Conservation (phyloP, 345 rosid species). For the Nephelium lappaceum region DNA sequence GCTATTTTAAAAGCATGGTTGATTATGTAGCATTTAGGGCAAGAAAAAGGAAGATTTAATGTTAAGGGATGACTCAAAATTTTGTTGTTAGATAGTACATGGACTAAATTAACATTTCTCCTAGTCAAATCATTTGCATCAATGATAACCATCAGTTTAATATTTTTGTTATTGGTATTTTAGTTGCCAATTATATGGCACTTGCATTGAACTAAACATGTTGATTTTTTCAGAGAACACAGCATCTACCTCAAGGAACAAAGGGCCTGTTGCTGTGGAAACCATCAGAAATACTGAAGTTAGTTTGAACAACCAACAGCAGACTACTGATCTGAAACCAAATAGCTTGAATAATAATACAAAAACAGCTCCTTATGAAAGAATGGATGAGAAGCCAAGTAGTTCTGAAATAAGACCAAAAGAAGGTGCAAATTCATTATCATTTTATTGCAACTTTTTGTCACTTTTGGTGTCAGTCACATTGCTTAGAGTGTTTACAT, state of each 20-base stretch:
- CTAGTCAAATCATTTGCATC: not conserved
- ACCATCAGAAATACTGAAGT: constrained; percentile 31
- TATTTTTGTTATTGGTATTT: constrained; percentile 6
- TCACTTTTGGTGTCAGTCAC: not conserved
- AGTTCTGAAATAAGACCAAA: constrained; percentile 62
- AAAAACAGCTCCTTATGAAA: constrained; percentile 27
- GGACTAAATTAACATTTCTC: not conserved
- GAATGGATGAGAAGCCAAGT: constrained; percentile 57
- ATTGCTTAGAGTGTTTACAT: not conserved
- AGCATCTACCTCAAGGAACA: constrained; percentile 36
- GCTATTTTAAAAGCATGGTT: not conserved
- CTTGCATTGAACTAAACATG: constrained; percentile 1
- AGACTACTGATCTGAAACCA: constrained; percentile 25
- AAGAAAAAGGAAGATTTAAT: not conserved
- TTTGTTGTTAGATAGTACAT: not conserved
- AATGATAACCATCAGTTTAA: not conserved
- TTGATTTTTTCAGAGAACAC: constrained; percentile 44
- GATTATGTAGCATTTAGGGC: not conserved
- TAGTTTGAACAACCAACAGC: constrained; percentile 28
- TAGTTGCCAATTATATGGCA: constrained; percentile 3
- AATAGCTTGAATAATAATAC: constrained; percentile 34
- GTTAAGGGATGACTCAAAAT: not conserved
- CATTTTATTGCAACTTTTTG: constrained; percentile 9
- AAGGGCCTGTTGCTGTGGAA: constrained; percentile 29
- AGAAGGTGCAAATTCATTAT: constrained; percentile 56